phyloP scores from a whole-genome alignment of 306 rosid species.

The Trifolium fragiferum region DNA sequence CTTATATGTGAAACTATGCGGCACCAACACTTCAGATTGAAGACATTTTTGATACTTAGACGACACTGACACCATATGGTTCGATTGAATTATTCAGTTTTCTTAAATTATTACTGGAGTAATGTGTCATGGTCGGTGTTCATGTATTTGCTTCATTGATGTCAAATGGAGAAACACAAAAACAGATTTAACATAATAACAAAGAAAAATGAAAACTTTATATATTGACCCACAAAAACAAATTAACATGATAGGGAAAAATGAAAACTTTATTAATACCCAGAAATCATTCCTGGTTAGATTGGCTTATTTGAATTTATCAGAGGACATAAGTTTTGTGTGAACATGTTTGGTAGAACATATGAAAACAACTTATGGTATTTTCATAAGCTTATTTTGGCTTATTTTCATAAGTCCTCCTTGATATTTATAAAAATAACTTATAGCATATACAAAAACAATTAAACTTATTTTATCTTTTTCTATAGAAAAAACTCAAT shows the following conservation, averaged over 20 bases:
- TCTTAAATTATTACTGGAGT: not conserved
- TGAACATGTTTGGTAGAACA: no score
- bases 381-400: no score
- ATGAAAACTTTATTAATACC: not conserved
- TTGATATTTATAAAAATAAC: no score
- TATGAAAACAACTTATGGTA: no score
- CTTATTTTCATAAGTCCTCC: no score
- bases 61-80: not conserved
- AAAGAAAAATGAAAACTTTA: conserved; percentile 15
- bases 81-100: not conserved
- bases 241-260: not conserved
- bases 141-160: not conserved
- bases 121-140: not conserved
- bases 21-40: not conserved
- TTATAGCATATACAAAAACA: no score
- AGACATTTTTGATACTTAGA: no score
- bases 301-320: no score
- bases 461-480: no score
- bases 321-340: no score
- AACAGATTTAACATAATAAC: not conserved
- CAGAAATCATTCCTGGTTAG: not conserved
- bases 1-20: not conserved
- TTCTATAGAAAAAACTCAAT: no score
- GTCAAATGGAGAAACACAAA: not conserved
- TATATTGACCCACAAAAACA: no score